Base-by-base conservation (phyloP, 2,329 filamentous ascomycete genomes). In the Monilinia fructicola region DNA sequence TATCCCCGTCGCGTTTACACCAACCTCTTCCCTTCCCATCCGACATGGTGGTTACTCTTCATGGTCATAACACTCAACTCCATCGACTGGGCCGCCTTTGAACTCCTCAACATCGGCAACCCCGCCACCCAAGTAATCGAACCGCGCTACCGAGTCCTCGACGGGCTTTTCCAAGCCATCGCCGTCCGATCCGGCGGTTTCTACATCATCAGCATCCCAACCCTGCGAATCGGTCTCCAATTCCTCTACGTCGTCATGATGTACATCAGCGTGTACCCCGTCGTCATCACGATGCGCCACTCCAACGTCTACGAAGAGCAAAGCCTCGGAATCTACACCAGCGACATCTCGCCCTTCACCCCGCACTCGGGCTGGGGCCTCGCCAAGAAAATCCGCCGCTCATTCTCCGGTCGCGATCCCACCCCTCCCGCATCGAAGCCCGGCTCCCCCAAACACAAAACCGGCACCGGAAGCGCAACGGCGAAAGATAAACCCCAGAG, bases 261-360 rank as follows among this genome's bases (percentile, higher is more conserved):
- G 85, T 89, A 89, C 75, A 84, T 89, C 53, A 85, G 85, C 0
- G 84, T 83, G 2, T 88, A 87, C 68, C 87, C 87, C 0, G 82
- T 88, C 28, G 83, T 85, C 35, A 85, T 89, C 67, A 86, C 84
- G 0, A 85, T 89, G 77, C 84, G 88, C 38, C 86, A 88, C 74
- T 89, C 87, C 50, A 91, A 91, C 73, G 85, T 90, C 40, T 91
- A 91, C 73, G 88, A 91, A 74, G 88, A 91, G 72, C 81, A 86
- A 9, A 87, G 85, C 0, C 79, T 91, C 1, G 87, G 87, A 0
- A 83, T 88, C 42, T 85, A 87, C 67, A n/a, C 44, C 1, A 12
- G 77, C 75, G 14, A 67, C 18, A 14, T 58, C n/a, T 21, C 55
- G 7, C 26, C 40, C 21, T 10, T 21, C 4, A 21, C 55, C 3